phyloP scores from a whole-genome alignment of 2,329 filamentous ascomycete genomes.

The Ilyonectria destructans region DNA sequence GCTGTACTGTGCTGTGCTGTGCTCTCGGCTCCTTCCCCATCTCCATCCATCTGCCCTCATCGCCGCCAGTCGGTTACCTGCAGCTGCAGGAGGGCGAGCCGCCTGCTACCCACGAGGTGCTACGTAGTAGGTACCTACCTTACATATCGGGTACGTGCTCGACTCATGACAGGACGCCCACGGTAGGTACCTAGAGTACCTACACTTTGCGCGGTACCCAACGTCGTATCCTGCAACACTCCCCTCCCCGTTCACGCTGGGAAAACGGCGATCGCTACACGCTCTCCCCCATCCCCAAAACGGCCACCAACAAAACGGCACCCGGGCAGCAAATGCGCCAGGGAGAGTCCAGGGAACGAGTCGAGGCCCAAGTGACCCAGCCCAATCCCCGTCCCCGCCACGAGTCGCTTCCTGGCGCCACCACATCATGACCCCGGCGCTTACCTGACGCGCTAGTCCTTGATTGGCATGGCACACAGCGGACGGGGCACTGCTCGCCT shows the following conservation, averaged over 20 bases:
- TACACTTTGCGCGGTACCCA: background rate
- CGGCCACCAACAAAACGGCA: background rate
- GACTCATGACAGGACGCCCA: background rate
- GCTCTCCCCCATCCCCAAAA: background rate
- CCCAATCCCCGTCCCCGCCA: conserved; percentile 19
- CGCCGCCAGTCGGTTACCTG: background rate
- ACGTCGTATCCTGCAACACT: background rate
- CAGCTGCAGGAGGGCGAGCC: background rate
- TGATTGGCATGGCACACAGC: background rate
- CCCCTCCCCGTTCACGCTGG: background rate
- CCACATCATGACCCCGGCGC: conserved; percentile 21
- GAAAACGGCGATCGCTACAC: background rate
- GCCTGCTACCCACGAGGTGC: conserved; percentile 2
- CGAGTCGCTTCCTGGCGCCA: conserved; percentile 27
- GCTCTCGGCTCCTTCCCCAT: background rate
- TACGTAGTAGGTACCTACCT: background rate
- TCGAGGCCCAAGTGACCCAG: conserved; percentile 6
- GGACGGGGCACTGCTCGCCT: conserved; percentile 24
- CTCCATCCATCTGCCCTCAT: background rate
- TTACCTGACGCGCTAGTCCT: conserved; percentile 11
- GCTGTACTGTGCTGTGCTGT: conserved; percentile 18
- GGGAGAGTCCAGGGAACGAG: background rate
- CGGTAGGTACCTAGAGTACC: no score
- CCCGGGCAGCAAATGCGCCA: background rate
- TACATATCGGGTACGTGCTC: background rate